Evolutionary conservation across 345 rosid genomes (phyloP).

Genomic region (Citrus trifoliata): DNA sequence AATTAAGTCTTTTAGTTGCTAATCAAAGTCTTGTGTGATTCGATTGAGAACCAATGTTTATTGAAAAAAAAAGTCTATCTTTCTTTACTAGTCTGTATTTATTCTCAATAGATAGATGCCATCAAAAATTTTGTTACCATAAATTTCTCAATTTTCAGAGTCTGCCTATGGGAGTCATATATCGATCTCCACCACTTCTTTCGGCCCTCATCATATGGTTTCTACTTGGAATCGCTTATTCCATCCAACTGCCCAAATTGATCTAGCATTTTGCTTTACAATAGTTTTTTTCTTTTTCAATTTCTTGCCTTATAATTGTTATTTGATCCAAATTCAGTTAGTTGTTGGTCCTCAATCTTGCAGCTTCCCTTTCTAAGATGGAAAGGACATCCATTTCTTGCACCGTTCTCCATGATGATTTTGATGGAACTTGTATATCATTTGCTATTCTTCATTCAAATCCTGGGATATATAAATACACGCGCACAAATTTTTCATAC

Average conservation of each 20-base stretch:
- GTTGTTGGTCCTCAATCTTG: not conserved
- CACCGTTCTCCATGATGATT: slow-evolving; percentile 24
- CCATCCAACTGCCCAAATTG: not conserved
- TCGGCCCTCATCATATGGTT: not conserved
- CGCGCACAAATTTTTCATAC: too few relatives aligned
- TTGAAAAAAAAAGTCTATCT: too few relatives aligned
- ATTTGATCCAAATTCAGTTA: not conserved
- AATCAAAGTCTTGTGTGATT: too few relatives aligned
- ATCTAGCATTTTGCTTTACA: too few relatives aligned
- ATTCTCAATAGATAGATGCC: too few relatives aligned
- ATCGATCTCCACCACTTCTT: not conserved
- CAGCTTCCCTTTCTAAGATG: slow-evolving; percentile 41
- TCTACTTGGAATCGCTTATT: not conserved
- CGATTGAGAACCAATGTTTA: too few relatives aligned
- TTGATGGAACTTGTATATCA: slow-evolving; percentile 29
- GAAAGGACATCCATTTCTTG: slow-evolving; percentile 34
- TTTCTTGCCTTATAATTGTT: not conserved
- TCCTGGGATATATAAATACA: not conserved
- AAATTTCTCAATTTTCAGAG: not conserved
- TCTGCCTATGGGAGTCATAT: not conserved
- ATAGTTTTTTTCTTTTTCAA: too few relatives aligned
- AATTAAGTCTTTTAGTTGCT: too few relatives aligned
- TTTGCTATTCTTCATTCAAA: slow-evolving; percentile 27
- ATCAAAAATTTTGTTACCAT: too few relatives aligned
- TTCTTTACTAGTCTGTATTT: too few relatives aligned